A percentile compares a stretch with the other conserved stretches of the same genome.
These are phyloP conservation scores for Cordia subcordata DNA, from an alignment of 257 asterid genomes.

Conservation along the genomic window DNA sequence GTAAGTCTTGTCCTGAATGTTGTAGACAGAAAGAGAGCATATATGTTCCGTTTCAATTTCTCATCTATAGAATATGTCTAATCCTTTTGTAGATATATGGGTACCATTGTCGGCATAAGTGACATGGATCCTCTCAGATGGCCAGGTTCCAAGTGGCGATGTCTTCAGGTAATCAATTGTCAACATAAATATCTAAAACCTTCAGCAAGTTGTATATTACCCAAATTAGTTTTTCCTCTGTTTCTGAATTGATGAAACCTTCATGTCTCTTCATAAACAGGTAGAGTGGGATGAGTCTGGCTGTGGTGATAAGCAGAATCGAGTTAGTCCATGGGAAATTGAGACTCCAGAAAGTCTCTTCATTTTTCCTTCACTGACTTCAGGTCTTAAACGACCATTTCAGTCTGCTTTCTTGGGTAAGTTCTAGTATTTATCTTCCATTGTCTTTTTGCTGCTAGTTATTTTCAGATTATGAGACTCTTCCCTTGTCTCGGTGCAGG, in stretches of 20 bases:
- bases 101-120: slow-evolving; percentile 67
- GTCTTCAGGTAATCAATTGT: slow-evolving; percentile 60
- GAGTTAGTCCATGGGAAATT: slow-evolving; percentile 96
- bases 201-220: not conserved
- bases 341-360: slow-evolving; percentile 98
- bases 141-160: slow-evolving; percentile 96
- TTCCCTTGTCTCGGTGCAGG: slow-evolving; percentile 30
- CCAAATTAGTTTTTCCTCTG: not conserved
- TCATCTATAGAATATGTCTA: not conserved
- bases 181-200: not conserved
- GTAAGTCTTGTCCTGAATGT: slow-evolving; percentile 19
- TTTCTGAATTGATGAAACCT: not conserved
- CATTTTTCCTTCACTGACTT: slow-evolving; percentile 80
- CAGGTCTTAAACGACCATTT: slow-evolving; percentile 79
- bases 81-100: slow-evolving; percentile 63
- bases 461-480: not conserved
- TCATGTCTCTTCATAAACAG: slow-evolving; percentile 28
- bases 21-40: not conserved
- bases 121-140: slow-evolving; percentile 90
- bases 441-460: not conserved
- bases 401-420: slow-evolving; percentile 68
- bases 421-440: not conserved
- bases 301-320: slow-evolving; percentile 74
- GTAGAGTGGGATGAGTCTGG: slow-evolving; percentile 99
- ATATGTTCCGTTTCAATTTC: not conserved